Evolutionary conservation across 2,329 filamentous ascomycete species (phyloP).

Genomic region (Penicillium sp.): DNA sequence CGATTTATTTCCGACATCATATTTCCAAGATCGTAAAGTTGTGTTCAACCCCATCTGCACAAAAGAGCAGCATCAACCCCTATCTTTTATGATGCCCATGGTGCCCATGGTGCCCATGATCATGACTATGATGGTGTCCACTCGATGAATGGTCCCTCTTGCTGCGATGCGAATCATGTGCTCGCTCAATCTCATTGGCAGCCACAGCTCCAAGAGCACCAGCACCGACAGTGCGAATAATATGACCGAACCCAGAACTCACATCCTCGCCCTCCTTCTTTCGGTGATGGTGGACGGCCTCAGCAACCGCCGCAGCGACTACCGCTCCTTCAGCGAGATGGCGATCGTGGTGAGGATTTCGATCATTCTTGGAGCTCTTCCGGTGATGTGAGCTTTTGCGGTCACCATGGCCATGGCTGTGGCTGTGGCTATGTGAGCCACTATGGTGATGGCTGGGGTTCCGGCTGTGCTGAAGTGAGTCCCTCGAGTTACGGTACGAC

Average conservation of each 20-base stretch:
- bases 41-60: background rate
- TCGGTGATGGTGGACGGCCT: conserved; percentile 3
- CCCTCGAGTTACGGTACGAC: background rate
- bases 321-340: conserved; percentile 4
- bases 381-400: background rate
- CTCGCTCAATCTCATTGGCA: conserved; percentile 3
- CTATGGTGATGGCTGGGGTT: background rate
- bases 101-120: background rate
- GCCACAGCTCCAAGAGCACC: conserved; percentile 11
- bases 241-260: conserved; percentile 7
- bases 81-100: background rate
- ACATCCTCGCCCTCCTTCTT: conserved; percentile 7
- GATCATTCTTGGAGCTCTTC: background rate
- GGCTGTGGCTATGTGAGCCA: background rate
- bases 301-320: conserved; percentile 1
- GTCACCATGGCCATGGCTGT: background rate
- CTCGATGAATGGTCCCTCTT: background rate
- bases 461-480: background rate
- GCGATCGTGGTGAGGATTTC: conserved; percentile 3
- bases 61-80: background rate
- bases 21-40: background rate
- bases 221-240: conserved; percentile 6
- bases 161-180: background rate
- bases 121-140: background rate
- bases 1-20: background rate